Conservation (phyloP, 2,329 filamentous ascomycete genomes). For the Magnaporthiopsis rhizophila region DNA sequence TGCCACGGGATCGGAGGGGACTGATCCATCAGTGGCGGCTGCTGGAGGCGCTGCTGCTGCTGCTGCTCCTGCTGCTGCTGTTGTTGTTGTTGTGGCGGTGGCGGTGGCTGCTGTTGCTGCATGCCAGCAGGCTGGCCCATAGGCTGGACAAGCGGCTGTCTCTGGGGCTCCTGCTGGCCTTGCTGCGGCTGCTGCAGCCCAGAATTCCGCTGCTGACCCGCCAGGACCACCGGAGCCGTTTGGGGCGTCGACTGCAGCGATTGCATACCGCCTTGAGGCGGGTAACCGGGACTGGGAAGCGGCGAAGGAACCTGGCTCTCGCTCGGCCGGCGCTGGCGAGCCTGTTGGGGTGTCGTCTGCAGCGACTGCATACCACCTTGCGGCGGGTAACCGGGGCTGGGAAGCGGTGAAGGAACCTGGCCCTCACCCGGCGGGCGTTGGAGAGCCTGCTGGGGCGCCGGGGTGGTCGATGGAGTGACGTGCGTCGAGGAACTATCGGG, state of each 20-base stretch:
- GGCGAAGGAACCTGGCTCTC: background rate
- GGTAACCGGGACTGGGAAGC: slow-evolving; percentile 1
- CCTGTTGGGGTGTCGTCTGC: slow-evolving; percentile 1
- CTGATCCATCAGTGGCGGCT: background rate
- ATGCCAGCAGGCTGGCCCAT: background rate
- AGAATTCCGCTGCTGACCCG: background rate
- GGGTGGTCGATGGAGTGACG: background rate
- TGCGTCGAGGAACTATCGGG: background rate
- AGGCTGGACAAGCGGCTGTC: background rate
- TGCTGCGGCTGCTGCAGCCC: background rate
- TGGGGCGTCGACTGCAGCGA: background rate
- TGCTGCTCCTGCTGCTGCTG: background rate
- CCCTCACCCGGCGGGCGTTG: background rate
- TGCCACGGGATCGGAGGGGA: slow-evolving; percentile 6
- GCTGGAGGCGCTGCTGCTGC: slow-evolving; percentile 3
- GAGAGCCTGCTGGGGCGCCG: background rate
- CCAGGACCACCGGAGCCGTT: background rate
- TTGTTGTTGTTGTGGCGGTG: too few species aligned
- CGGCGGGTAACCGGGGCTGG: background rate
- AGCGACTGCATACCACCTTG: background rate
- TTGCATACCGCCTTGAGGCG: background rate
- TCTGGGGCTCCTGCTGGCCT: background rate
- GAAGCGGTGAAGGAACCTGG: background rate
- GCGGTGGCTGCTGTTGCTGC: background rate
- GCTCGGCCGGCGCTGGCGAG: background rate